Evolutionary conservation across 257 asterid genomes (phyloP), one percentile per base, ranked within the genome.

Genomic region (Scutellaria barbata): DNA sequence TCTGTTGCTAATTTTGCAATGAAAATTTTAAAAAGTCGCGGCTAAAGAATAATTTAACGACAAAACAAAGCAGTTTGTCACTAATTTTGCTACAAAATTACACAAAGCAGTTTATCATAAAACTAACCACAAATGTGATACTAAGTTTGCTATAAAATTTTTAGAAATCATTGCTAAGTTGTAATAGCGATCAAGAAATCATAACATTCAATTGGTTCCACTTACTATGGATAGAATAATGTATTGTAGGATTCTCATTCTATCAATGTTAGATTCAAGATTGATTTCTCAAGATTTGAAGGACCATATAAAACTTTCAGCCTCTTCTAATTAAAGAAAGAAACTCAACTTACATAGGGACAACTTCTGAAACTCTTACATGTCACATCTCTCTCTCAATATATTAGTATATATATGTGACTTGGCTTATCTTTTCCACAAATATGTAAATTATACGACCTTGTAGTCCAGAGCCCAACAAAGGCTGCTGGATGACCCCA

Each of bases 381-480:
- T 40, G 51, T 72, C 79, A 11, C 60, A 62, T 48, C 55, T 48
- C 55, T 14, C 55, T 47, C n/a, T 14, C 2, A 6, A 52, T 33
- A 30, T 54, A 45, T 5, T n/a, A 4, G 52, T 7, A 40, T 22
- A 39, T 13, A 14, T 20, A 1, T 55, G n/a, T 61, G 51, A n/a
- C n/a, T 18, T 40, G 54, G 52, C 77, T 64, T 69, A 74, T 69
- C 73, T 47, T 66, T 40, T 35, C 56, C 33, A 75, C 22, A 51
- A 59, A 52, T 74, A 13, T 59, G 56, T 65, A 43, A 79, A 73
- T 66, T 20, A 46, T 66, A 25, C 37, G 45, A 68, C 37, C 55
- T n/a, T n/a, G 77, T 76, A 81, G 81, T 72, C 84, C 81, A 53
- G 8, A 64, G 51, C 69, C 66, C 71, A 30, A 72, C 67, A 76